Percentiles rank a stretch among this genome's conserved stretches.
These are phyloP conservation scores for Arctium lappa DNA, from an alignment of 129 eudicot species.

Conservation along the genomic window DNA sequence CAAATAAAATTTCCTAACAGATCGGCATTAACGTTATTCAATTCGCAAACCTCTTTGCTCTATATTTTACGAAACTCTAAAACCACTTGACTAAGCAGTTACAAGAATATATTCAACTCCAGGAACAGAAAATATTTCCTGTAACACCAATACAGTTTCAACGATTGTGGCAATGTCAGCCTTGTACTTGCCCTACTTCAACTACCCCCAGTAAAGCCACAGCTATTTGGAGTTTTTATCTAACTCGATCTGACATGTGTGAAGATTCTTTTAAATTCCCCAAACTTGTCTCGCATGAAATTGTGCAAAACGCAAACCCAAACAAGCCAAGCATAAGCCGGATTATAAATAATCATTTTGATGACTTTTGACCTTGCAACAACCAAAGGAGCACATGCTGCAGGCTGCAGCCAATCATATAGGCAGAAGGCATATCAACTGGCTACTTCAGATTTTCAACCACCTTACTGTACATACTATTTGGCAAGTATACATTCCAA, in stretches of 20 bases:
- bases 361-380: not conserved
- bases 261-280: not conserved
- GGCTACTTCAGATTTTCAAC: not conserved
- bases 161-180: not conserved
- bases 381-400: not conserved
- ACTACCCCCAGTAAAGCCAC: not conserved
- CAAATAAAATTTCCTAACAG: not conserved
- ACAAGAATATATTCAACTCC: not conserved
- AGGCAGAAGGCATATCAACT: not conserved
- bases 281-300: not conserved
- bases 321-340: not conserved
- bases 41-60: not conserved
- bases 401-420: not conserved
- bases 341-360: no score
- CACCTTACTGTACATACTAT: not conserved
- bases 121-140: not conserved
- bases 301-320: not conserved
- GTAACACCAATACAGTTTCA: not conserved
- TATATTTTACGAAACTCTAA: not conserved
- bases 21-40: not conserved
- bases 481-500: not conserved
- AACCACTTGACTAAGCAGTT: not conserved
- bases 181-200: not conserved
- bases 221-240: not conserved
- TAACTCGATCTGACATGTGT: not conserved